phyloP scores from a whole-genome alignment of 306 rosid genomes.

The Biancaea sappan region DNA sequence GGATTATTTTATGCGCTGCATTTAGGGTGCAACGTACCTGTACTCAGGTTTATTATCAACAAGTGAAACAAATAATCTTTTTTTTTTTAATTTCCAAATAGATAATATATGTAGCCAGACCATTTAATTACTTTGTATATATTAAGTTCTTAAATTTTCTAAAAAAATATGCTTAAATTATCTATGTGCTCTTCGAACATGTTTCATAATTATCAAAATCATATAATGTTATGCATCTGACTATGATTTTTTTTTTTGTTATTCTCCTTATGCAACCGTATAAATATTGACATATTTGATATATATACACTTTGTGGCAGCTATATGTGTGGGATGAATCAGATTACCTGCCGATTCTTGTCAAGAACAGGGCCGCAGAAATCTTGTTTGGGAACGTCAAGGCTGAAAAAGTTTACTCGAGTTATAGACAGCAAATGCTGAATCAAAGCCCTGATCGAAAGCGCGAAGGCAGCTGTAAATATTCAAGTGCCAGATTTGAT shows the following conservation, averaged over 20 bases:
- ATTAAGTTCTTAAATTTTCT: not conserved
- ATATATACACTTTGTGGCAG: slow-evolving; percentile 45
- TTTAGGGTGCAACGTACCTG: not conserved
- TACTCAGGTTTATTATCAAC: not conserved
- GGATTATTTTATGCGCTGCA: slow-evolving; percentile 12
- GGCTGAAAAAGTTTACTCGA: slow-evolving; percentile 61
- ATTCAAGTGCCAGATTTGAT: not conserved
- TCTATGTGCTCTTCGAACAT: not conserved
- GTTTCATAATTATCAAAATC: slow-evolving; percentile 4
- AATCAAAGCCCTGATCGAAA: slow-evolving; percentile 19
- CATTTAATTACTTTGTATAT: slow-evolving; percentile 9
- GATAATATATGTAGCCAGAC: slow-evolving; percentile 25
- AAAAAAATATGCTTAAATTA: not conserved
- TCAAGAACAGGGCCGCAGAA: slow-evolving; percentile 76
- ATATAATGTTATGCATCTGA: slow-evolving; percentile 8
- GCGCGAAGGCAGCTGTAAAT: slow-evolving; percentile 22
- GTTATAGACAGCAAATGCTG: slow-evolving; percentile 45
- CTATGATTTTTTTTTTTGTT: not conserved
- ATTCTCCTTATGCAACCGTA: not conserved
- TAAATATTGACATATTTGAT: not conserved
- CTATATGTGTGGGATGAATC: slow-evolving; percentile 81
- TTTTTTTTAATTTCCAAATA: too few species aligned
- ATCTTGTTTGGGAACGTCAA: slow-evolving; percentile 79
- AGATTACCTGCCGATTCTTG: slow-evolving; percentile 62
- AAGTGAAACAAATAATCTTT: not conserved